A percentile compares a stretch with the other conserved stretches of the same genome.
Conservation (phyloP, 2,329 filamentous ascomycete genomes). For the Fusarium transvaalense region DNA sequence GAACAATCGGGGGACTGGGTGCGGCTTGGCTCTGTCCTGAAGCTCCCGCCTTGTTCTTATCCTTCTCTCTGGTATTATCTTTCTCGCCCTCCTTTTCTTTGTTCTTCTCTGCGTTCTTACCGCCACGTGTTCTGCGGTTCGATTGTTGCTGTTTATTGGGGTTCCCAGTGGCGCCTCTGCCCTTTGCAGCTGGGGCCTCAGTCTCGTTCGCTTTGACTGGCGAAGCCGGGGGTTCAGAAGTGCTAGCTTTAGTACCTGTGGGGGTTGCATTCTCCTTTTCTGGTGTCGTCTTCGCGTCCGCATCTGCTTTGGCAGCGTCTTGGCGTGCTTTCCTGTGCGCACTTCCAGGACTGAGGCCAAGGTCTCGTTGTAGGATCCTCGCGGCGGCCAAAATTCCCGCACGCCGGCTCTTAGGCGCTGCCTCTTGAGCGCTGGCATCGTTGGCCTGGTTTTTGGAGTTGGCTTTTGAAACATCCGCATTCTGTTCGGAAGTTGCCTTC, state of each 20-base stretch:
- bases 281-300: constrained; percentile 57
- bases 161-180: constrained; percentile 35
- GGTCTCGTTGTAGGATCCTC: constrained; percentile 73
- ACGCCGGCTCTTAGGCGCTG: constrained; percentile 65
- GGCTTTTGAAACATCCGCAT: constrained; percentile 61
- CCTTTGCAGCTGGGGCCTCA: constrained; percentile 40
- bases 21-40: constrained; percentile 37
- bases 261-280: constrained; percentile 50
- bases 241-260: constrained; percentile 13
- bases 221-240: constrained; percentile 41
- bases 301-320: constrained; percentile 69
- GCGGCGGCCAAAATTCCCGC: constrained; percentile 74
- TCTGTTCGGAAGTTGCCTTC: constrained; percentile 65
- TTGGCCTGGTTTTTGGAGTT: constrained; percentile 54
- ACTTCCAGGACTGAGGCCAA: constrained; percentile 73
- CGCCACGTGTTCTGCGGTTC: constrained; percentile 52
- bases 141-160: constrained; percentile 48
- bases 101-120: constrained; percentile 56
- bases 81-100: constrained; percentile 53
- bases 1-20: constrained; percentile 55
- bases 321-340: constrained; percentile 71
- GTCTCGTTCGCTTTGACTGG: constrained; percentile 38
- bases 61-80: constrained; percentile 43
- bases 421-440: constrained; percentile 51
- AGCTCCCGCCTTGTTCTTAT: constrained; percentile 43